A percentile compares a stretch with the other conserved stretches of the same genome.
Conservation (phyloP, 2,329 filamentous ascomycete genomes). For the Colletotrichum chlorophyti region DNA sequence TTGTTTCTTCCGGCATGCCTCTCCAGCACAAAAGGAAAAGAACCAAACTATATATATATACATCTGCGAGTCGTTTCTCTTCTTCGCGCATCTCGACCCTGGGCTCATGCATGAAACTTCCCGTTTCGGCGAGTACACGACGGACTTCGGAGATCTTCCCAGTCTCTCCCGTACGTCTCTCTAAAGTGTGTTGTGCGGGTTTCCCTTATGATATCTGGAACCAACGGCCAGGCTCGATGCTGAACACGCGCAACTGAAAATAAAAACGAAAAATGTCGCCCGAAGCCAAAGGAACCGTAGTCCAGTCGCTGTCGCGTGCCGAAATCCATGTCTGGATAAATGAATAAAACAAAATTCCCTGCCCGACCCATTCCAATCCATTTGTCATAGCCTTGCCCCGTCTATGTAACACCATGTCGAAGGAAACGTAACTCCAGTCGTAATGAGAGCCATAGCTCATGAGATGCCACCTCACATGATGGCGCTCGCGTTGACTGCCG, state of each 20-base stretch:
- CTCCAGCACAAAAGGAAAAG: conserved; percentile 25
- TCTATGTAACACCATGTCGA: conserved; percentile 28
- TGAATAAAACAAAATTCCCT: conserved; percentile 22
- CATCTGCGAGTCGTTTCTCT: conserved; percentile 29
- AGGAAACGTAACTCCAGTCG: conserved; percentile 29
- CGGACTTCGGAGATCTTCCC: conserved; percentile 21
- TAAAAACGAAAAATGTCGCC: conserved; percentile 8
- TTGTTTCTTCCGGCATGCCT: conserved; percentile 18
- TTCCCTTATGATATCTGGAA: conserved; percentile 23
- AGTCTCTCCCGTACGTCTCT: conserved; percentile 17
- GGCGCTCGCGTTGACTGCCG: conserved; percentile 52
- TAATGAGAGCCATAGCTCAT: conserved; percentile 20
- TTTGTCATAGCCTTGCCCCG: conserved; percentile 28
- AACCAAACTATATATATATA: conserved; percentile 32
- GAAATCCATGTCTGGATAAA: conserved; percentile 25
- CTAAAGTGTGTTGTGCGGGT: conserved; percentile 26
- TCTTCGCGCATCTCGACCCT: conserved; percentile 26
- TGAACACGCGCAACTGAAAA: conserved; percentile 14
- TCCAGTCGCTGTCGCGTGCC: conserved; percentile 21
- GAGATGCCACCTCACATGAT: conserved; percentile 46
- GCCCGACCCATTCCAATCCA: conserved; percentile 20
- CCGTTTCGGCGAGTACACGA: conserved; percentile 21
- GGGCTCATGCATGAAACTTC: conserved; percentile 24
- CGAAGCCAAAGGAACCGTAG: conserved; percentile 18
- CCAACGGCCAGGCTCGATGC: conserved; percentile 18